Conservation (phyloP, 176 grass and related monocot species). For the Canna indica region DNA sequence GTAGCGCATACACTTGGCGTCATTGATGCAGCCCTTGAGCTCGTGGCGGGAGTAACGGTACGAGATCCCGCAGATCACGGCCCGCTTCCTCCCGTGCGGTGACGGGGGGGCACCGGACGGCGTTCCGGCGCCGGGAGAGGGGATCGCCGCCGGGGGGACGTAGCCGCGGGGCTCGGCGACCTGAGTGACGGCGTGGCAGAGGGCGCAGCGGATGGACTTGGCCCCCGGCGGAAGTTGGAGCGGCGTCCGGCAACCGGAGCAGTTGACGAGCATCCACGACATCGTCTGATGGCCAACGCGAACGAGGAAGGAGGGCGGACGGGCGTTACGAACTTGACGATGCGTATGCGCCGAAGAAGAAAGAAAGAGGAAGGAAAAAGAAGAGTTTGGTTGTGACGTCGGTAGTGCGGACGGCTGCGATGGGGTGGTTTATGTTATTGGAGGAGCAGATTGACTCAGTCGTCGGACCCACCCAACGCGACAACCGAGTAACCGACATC, state of each 20-base stretch:
- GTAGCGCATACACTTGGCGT: constrained; percentile 96
- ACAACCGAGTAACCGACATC: too few species aligned
- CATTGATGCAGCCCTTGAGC: constrained; percentile 95
- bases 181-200: constrained; percentile 72
- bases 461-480: too few species aligned
- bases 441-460: too few species aligned
- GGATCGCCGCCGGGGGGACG: neutral
- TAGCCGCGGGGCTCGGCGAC: constrained; percentile 27
- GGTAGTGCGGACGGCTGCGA: neutral
- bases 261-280: constrained; percentile 70
- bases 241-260: constrained; percentile 73
- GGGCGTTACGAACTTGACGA: too few species aligned
- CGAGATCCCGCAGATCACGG: constrained; percentile 91
- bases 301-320: neutral
- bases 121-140: constrained; percentile 18
- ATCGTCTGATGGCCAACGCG: neutral
- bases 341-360: neutral
- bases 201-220: constrained; percentile 64
- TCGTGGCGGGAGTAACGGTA: constrained; percentile 81
- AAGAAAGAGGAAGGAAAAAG: neutral
- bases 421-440: neutral
- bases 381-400: neutral
- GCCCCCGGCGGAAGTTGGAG: constrained; percentile 79
- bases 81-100: constrained; percentile 73
- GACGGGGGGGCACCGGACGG: constrained; percentile 46